Evolutionary conservation across 169 alveolate species (phyloP).

Genomic region (Eimeria acervulina): DNA sequence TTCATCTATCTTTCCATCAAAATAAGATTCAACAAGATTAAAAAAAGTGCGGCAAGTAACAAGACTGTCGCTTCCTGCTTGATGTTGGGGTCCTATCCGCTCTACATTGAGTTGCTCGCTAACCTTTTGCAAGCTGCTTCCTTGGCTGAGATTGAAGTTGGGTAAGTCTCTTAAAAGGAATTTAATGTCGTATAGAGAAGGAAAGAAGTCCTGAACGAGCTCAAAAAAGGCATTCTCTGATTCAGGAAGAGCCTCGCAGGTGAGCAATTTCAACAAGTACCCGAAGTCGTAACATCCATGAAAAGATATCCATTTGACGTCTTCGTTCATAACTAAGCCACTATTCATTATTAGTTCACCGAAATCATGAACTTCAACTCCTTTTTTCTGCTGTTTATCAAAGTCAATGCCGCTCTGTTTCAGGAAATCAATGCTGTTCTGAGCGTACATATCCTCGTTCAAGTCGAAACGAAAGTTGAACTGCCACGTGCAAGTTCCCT

Average conservation of each 20-base stretch:
- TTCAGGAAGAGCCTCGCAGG: conserved; percentile 95
- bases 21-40: conserved; percentile 93
- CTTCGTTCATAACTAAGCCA: conserved; percentile 98
- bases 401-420: conserved; percentile 98
- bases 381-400: conserved; percentile 95
- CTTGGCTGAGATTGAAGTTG: conserved; percentile 85
- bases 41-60: conserved; percentile 97
- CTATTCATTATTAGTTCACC: conserved; percentile 97
- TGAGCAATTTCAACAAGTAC: conserved; percentile 95
- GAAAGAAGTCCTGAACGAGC: conserved; percentile 95
- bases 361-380: conserved; percentile 96
- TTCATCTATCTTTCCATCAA: conserved; percentile 92
- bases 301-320: conserved; percentile 98
- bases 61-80: conserved; percentile 99
- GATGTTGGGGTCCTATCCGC: conserved; percentile 98
- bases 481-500: conserved; percentile 97
- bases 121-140: conserved; percentile 86
- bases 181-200: conserved; percentile 97
- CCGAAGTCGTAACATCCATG: conserved; percentile 99
- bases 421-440: conserved; percentile 96
- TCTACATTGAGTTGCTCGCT: conserved; percentile 89
- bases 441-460: conserved; percentile 94
- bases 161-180: conserved; percentile 92
- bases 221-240: conserved; percentile 96
- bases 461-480: conserved; percentile 97